A percentile compares a stretch with the other conserved stretches of the same genome.
Evolutionary conservation across 768 basidiomycete species (phyloP).

Genomic region (Suillus lakei): DNA sequence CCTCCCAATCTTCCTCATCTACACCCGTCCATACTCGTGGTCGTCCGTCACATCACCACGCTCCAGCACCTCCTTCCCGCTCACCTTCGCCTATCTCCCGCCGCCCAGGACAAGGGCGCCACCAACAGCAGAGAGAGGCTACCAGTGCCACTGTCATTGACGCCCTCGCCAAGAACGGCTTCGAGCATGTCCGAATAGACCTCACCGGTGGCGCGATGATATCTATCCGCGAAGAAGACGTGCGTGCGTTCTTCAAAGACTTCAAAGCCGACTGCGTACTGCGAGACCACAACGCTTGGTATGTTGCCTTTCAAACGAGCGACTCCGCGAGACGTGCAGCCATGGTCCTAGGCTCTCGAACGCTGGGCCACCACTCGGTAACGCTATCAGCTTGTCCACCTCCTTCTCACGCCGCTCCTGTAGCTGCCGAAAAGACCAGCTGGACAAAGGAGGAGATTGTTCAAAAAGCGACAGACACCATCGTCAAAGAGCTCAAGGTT

Average conservation of each 20-base stretch:
- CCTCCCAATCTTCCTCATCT: constrained; percentile 38
- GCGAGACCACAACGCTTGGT: constrained; percentile 73
- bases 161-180: constrained; percentile 63
- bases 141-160: constrained; percentile 33
- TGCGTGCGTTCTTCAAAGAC: constrained; percentile 67
- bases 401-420: constrained; percentile 38
- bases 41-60: constrained; percentile 29
- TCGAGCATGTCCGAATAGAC: constrained; percentile 69
- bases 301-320: constrained; percentile 74
- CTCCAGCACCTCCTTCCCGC: constrained; percentile 30
- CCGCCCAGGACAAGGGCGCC: constrained; percentile 39
- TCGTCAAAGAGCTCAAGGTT: constrained; percentile 58
- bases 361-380: constrained; percentile 63
- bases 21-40: constrained; percentile 36
- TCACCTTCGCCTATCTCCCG: constrained; percentile 49
- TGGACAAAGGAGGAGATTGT: constrained; percentile 61
- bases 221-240: constrained; percentile 66
- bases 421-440: constrained; percentile 42
- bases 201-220: constrained; percentile 49
- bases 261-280: constrained; percentile 78
- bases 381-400: constrained; percentile 51
- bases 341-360: constrained; percentile 62
- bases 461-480: constrained; percentile 56
- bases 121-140: constrained; percentile 23
- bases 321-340: constrained; percentile 70